Percentiles rank a stretch among this genome's conserved stretches.
These are phyloP conservation scores for Pezicula radicicola DNA, from an alignment of 2,329 filamentous ascomycete genomes.

Conservation along the genomic window DNA sequence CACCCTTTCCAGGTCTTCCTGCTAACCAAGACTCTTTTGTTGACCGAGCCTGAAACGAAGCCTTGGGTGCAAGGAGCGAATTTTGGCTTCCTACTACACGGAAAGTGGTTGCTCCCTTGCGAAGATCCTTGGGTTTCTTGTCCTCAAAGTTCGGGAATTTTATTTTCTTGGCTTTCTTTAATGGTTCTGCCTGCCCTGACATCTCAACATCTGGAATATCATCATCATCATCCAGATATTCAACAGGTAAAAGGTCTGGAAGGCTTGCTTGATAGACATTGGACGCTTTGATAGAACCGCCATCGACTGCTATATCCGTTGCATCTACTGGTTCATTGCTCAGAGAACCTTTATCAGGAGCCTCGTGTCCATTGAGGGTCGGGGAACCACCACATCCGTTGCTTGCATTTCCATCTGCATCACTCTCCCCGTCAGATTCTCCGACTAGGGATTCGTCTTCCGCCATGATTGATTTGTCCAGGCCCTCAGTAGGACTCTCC, in stretches of 20 bases:
- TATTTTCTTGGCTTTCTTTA: conserved; percentile 19
- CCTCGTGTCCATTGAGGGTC: no score
- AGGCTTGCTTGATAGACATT: conserved; percentile 8
- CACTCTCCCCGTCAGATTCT: neutral
- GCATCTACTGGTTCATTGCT: neutral
- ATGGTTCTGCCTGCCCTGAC: neutral
- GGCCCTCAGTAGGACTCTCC: neutral
- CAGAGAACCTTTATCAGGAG: no score
- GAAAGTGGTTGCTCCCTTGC: conserved; percentile 25
- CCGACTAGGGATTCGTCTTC: neutral
- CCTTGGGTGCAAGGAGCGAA: conserved; percentile 23
- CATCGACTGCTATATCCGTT: neutral
- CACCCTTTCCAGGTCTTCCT: conserved; percentile 16
- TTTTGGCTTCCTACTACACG: conserved; percentile 18
- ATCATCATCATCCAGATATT: conserved; percentile 25
- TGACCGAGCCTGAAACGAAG: conserved; percentile 14
- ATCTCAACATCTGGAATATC: conserved; percentile 2
- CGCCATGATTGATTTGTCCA: neutral
- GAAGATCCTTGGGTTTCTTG: conserved; percentile 24
- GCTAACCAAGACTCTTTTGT: conserved; percentile 27
- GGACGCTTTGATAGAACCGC: neutral
- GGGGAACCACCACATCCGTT: no score
- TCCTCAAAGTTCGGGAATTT: conserved; percentile 21
- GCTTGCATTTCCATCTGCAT: no score
- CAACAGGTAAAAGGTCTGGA: conserved; percentile 24